Percentiles rank a stretch among this genome's conserved stretches.
Conservation (phyloP, 1,284 basidiomycete species). For the Macrocystidia cucumis region DNA sequence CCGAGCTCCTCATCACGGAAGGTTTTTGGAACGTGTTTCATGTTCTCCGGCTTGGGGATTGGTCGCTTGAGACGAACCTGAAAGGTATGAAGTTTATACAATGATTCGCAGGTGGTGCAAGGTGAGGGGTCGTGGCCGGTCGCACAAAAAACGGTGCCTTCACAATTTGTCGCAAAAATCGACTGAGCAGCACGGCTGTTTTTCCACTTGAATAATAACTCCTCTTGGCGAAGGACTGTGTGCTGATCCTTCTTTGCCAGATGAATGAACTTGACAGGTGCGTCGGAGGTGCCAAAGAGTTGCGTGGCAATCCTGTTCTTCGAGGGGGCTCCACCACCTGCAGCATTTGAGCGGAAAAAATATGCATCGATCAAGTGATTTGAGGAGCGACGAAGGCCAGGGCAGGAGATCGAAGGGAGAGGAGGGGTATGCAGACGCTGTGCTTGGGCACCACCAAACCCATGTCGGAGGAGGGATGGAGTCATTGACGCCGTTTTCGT, state of each 20-base stretch:
- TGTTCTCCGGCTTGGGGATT: not conserved
- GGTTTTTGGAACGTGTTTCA: not conserved
- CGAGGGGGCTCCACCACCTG: slow-evolving; percentile 4
- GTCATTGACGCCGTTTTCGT: not conserved
- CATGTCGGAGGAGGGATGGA: not conserved
- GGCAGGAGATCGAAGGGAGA: too few species aligned
- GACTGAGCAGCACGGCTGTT: slow-evolving; percentile 1
- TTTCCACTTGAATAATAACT: too few species aligned
- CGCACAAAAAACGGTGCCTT: not conserved
- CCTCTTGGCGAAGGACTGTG: too few species aligned
- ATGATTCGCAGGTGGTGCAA: not conserved
- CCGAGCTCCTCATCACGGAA: slow-evolving; percentile 3
- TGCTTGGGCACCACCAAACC: too few species aligned
- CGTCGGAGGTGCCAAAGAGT: not conserved
- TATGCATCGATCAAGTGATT: slow-evolving; percentile 3
- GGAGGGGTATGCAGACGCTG: too few species aligned
- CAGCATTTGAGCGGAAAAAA: slow-evolving; percentile 2
- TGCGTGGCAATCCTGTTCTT: not conserved
- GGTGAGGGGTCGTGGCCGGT: not conserved
- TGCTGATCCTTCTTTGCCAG: not conserved
- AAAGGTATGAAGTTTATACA: slow-evolving; percentile 2
- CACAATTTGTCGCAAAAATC: not conserved
- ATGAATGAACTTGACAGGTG: slow-evolving; percentile 1
- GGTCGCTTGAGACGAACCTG: not conserved
- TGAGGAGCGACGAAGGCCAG: slow-evolving; percentile 3